Evolutionary conservation across 371 early-diverging fungal genomes (phyloP), one percentile per base, ranked within the genome.

Genomic region (Zychaea mexicana): DNA sequence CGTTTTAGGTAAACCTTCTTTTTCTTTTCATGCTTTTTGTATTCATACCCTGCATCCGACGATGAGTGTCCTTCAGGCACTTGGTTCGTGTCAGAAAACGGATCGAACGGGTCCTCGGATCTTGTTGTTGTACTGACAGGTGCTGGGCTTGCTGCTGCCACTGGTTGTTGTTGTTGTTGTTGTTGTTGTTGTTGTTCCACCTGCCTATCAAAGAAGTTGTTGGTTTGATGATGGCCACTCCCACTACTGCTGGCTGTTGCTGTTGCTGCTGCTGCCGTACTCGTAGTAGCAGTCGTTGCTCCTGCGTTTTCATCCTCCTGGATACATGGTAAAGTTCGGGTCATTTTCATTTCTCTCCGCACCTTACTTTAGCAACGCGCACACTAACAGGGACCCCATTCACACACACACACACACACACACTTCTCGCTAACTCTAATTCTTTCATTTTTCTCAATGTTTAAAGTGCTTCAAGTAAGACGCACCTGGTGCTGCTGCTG

Each of bases 31-130:
- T 15, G 8, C 30, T 54, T n/a, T 15, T 38, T 72, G n/a, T n/a
- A n/a, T n/a, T n/a, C n/a, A n/a, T 74, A 74, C 79, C 70, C 69
- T 71, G 71, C 66, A 61, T 63, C 62, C 22, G 54, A 61, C 21
- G 64, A 60, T 61, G 67, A 33, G 38, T 59, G 39, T 47, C 61
- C 57, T 47, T 45, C 66, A 26, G 66, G 60, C 45, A 42, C 59
- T 47, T 67, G 36, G 33, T 64, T 60, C 33, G 67, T 62, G 65
- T 79, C 79, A 45, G 74, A 68, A 61, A 79, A 79, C 24, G 79
- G 79, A 66, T 79, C 73, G 67, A 79, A 79, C 28, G 79, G 77
- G 54, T 76, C 77, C 30, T 56, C 49, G 27, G 47, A 24, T 38
- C 30, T 36, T 36, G 36, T 8, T 36, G 36, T 36, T 10, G 42